A percentile compares a stretch with the other conserved stretches of the same genome.
Conservation (phyloP, 768 basidiomycete genomes). For the Lactarius deliciosus region DNA sequence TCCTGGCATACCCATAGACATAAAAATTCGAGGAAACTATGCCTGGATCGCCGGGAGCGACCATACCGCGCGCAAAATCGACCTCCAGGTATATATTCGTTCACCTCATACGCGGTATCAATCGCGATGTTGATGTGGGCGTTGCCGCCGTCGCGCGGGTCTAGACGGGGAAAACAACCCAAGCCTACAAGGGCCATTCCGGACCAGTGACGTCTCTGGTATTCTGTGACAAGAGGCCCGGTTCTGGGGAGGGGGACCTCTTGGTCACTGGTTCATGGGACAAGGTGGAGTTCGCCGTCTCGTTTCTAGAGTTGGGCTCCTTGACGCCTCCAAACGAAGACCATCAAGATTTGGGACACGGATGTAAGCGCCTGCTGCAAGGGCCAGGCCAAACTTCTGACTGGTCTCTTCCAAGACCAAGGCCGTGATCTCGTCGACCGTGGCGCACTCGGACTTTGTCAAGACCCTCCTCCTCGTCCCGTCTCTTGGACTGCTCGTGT, state of each 20-base stretch:
- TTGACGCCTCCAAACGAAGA: constrained; percentile 45
- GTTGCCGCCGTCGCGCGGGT: neutral
- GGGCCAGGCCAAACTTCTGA: constrained; percentile 16
- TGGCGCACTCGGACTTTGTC: constrained; percentile 87
- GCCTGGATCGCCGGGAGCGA: constrained; percentile 93
- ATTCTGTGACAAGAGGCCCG: constrained; percentile 50
- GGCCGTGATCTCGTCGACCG: constrained; percentile 63
- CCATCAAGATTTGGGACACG: constrained; percentile 84
- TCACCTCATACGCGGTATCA: neutral
- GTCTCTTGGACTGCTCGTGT: constrained; percentile 64
- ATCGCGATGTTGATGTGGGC: neutral
- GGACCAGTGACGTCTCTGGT: constrained; percentile 87
- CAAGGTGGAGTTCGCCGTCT: constrained; percentile 44
- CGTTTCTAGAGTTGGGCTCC: neutral
- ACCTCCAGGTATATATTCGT: constrained; percentile 66
- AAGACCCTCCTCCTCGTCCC: constrained; percentile 79
- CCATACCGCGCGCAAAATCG: constrained; percentile 65
- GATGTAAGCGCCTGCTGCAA: constrained; percentile 47
- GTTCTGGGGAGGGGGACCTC: constrained; percentile 46
- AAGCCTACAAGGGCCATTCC: constrained; percentile 78
- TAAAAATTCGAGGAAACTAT: constrained; percentile 60
- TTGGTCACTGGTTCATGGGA: constrained; percentile 97
- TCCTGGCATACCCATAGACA: constrained; percentile 67
- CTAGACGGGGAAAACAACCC: constrained; percentile 78
- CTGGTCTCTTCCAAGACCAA: constrained; percentile 53